phyloP scores from a whole-genome alignment of 2,329 filamentous ascomycete species.

The Fusarium xylarioides region DNA sequence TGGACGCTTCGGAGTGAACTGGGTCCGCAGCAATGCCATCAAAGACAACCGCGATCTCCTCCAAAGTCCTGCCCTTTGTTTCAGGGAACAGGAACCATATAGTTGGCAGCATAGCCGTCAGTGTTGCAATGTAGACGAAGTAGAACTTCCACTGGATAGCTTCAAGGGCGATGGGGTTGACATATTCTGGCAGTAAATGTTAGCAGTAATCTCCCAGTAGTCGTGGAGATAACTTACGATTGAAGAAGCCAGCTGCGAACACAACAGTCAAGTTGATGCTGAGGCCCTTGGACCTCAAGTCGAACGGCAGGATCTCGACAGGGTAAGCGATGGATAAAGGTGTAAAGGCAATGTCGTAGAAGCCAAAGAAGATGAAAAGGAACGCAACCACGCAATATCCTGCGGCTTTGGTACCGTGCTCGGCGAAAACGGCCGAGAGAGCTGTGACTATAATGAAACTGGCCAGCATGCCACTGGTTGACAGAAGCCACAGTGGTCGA shows the following conservation, averaged over 20 bases:
- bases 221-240: background rate
- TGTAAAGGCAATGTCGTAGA: conserved; percentile 27
- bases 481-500: conserved; percentile 9
- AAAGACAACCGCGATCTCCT: conserved; percentile 23
- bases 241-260: conserved; percentile 15
- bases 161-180: conserved; percentile 28
- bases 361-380: conserved; percentile 24
- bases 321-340: conserved; percentile 12
- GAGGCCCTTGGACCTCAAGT: conserved; percentile 18
- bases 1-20: background rate
- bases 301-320: conserved; percentile 25
- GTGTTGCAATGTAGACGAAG: conserved; percentile 17
- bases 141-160: conserved; percentile 26
- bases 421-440: conserved; percentile 6
- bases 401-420: background rate
- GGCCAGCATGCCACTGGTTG: conserved; percentile 11
- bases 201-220: fast-evolving
- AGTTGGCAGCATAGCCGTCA: background rate
- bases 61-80: conserved; percentile 25
- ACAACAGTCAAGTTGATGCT: conserved; percentile 19
- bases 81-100: conserved; percentile 29
- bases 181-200: background rate
- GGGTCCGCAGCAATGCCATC: conserved; percentile 4
- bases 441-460: conserved; percentile 19
- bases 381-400: conserved; percentile 16